Conservation (phyloP, 1,284 basidiomycete species). For the Sporisorium iseilematis-ciliati region DNA sequence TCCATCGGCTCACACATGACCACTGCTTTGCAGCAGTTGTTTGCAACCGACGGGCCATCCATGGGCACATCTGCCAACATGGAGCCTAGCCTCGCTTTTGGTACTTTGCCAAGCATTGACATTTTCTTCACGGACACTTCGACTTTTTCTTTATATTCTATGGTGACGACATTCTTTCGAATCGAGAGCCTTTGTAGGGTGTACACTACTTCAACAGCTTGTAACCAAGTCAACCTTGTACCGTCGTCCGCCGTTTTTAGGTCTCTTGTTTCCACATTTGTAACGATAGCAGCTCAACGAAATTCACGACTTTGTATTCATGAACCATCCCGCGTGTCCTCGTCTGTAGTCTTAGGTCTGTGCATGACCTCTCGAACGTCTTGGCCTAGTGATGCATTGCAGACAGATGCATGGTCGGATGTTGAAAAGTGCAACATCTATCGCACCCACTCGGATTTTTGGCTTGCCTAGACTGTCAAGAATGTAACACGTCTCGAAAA, state of each 20-base stretch:
- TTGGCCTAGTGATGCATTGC: neutral
- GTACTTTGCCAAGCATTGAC: neutral
- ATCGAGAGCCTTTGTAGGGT: neutral
- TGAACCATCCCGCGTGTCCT: neutral
- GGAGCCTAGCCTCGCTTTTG: neutral
- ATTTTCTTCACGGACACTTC: conserved; percentile 18
- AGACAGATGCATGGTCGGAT: conserved; percentile 17
- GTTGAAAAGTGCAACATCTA: conserved; percentile 39
- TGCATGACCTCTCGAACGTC: neutral
- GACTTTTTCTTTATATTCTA: neutral
- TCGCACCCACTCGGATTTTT: conserved; percentile 3
- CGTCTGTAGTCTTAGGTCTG: neutral
- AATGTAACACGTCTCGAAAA: neutral
- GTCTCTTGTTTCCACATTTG: conserved; percentile 12
- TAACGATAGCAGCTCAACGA: conserved; percentile 30
- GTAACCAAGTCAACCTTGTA: neutral
- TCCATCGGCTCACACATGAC: too few species aligned
- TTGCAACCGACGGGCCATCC: neutral
- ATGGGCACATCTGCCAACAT: neutral
- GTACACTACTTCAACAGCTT: conserved; percentile 9
- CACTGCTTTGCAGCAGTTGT: neutral
- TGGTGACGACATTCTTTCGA: neutral
- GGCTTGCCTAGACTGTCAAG: neutral
- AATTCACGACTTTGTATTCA: conserved; percentile 19
- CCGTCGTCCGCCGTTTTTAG: neutral